Base-by-base conservation (phyloP, 1,284 basidiomycete species). In the Puccinia coronata region DNA sequence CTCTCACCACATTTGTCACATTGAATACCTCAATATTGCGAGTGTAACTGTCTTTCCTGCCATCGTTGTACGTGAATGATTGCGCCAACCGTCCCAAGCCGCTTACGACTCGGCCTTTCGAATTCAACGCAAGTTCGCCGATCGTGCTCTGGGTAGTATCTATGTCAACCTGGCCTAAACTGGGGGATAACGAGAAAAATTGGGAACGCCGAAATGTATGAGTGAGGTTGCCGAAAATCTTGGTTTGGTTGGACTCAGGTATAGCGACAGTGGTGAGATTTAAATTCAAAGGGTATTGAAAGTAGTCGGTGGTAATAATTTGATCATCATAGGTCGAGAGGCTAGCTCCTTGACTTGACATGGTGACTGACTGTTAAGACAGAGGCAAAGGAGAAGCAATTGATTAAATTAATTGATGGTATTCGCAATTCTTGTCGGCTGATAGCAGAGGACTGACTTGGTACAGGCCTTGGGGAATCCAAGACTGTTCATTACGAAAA, bases 81-180 rank as follows among this genome's bases (percentile, higher is more conserved):
- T 81, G 79, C 18, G 79, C 59, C 34, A 43, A 74, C 36, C 59
- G 61, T 16, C 70, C 79, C 20, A 74, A 28, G 25, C 79, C 79
- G 11, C 5, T 41, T 16, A 53, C 20, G n/a, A 61, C 79, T 43
- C 71, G 25, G 28, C 79, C 79, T 11, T 49, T 61, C 2, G 43
- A 25, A 74, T 81, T 73, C 14, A 81, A 41, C 36, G 16, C 0
- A 4, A 65, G 39, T 23, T 73, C 57, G 1, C 79, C 79, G 14
- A 43, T 63, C 28, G 70, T 49, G n/a, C 34, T 14, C 47, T 81
- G 79, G 12, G 39, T 49, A 14, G 79, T 81, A 28, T 63, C 49
- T 18, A 74, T 67, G 14, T 61, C 47, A 28, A 71, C 61, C 4
- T 53, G 51, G 34, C 53, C 59, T 20, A 65, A 73, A 36, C 49